Percentiles rank a stretch among this genome's conserved stretches.
Conservation (phyloP, 495 filamentous ascomycete species). For the Hypoxylon crocopeplum region DNA sequence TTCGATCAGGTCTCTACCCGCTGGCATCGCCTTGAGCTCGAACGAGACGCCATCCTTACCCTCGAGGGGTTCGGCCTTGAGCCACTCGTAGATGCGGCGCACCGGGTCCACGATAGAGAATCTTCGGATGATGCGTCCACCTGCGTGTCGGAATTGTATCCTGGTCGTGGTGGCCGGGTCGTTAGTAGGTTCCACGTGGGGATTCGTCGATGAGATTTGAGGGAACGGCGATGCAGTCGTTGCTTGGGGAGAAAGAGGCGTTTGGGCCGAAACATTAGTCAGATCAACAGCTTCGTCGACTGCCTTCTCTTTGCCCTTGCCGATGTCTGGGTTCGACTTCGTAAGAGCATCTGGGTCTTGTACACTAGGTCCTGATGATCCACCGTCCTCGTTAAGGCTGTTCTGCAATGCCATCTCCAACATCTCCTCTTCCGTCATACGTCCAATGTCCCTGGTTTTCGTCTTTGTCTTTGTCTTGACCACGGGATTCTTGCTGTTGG, state of each 20-base stretch:
- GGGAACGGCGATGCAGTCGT: conserved; percentile 60
- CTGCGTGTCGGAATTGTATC: conserved; percentile 87
- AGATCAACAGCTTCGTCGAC: too few species aligned
- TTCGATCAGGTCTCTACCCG: conserved; percentile 83
- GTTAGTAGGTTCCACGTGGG: conserved; percentile 77
- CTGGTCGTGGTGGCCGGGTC: conserved; percentile 77
- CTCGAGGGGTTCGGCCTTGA: conserved; percentile 81
- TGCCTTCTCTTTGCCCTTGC: conserved; percentile 71
- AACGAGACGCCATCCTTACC: conserved; percentile 80
- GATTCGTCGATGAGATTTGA: conserved; percentile 70
- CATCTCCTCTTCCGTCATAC: conserved; percentile 97
- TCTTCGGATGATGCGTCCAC: conserved; percentile 79
- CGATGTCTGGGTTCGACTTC: conserved; percentile 59
- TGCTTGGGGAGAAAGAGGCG: conserved; percentile 18
- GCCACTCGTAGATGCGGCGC: conserved; percentile 89
- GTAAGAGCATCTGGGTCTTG: conserved; percentile 88
- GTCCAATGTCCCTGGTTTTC: conserved; percentile 74
- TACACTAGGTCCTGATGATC: conserved; percentile 44
- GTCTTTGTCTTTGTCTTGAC: conserved; percentile 77
- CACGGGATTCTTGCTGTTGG: conserved; percentile 90
- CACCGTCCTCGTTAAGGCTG: conserved; percentile 65
- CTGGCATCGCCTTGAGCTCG: conserved; percentile 73
- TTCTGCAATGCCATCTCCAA: conserved; percentile 90
- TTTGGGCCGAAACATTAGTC: too few species aligned
- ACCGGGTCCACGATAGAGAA: conserved; percentile 85